Conservation (phyloP, 345 rosid species). For the Salix suchowensis region DNA sequence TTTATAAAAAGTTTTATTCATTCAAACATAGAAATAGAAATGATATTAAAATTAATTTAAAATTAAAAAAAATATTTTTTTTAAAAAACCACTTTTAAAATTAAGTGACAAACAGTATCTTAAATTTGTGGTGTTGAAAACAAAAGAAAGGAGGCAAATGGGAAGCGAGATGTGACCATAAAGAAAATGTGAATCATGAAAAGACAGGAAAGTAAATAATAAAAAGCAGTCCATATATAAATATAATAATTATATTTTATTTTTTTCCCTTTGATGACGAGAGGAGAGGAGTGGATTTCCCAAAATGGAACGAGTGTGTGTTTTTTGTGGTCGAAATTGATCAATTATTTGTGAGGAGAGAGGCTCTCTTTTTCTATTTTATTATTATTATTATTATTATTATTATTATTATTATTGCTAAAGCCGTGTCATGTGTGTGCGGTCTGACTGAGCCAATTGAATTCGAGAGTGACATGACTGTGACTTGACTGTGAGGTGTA, state of each 20-base stretch:
- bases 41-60: too few relatives aligned
- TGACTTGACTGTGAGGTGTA: conserved; percentile 12
- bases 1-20: too few relatives aligned
- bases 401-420: neutral
- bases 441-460: neutral
- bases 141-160: neutral
- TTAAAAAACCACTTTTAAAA: too few relatives aligned
- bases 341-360: neutral
- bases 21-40: too few relatives aligned
- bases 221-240: neutral
- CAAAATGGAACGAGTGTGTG: neutral
- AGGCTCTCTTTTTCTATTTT: neutral
- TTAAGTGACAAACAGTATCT: too few relatives aligned
- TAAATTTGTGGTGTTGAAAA: neutral
- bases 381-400: neutral
- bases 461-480: conserved; percentile 8
- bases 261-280: neutral
- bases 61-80: too few relatives aligned
- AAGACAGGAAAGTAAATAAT: neutral
- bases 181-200: neutral
- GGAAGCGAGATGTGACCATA: conserved; percentile 6
- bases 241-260: too few relatives aligned
- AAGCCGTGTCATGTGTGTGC: neutral
- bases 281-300: neutral
- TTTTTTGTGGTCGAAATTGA: neutral